These are phyloP conservation scores for Basidiobolus meristosporus DNA, from an alignment of 371 early-diverging fungal genomes.

Conservation along the genomic window DNA sequence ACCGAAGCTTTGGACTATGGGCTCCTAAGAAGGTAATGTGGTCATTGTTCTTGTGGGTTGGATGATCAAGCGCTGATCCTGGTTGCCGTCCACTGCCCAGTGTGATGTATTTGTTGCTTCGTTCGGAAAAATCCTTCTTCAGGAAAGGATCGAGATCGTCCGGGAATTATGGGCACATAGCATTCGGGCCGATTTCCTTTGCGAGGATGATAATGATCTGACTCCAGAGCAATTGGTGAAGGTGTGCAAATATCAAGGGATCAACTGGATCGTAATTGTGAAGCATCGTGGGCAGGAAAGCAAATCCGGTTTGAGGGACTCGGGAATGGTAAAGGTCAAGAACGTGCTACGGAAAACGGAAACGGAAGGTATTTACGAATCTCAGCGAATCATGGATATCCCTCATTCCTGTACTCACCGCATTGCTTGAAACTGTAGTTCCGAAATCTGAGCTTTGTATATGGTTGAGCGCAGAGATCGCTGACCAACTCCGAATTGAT, in stretches of 20 bases:
- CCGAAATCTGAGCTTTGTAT: conserved; percentile 24
- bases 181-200: conserved; percentile 53
- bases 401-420: conserved; percentile 6
- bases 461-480: conserved; percentile 43
- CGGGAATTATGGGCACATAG: conserved; percentile 52
- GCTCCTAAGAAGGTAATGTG: conserved; percentile 19
- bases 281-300: conserved; percentile 8
- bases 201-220: conserved; percentile 39
- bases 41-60: neutral
- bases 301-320: conserved; percentile 7
- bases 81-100: conserved; percentile 9
- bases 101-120: conserved; percentile 67
- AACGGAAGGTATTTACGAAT: conserved; percentile 19
- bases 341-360: conserved; percentile 45
- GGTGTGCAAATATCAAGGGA: conserved; percentile 42
- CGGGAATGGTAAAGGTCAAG: conserved; percentile 42
- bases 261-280: conserved; percentile 62
- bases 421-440: conserved; percentile 6
- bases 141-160: conserved; percentile 48
- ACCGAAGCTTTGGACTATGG: conserved; percentile 39
- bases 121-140: conserved; percentile 45
- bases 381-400: too few species aligned
- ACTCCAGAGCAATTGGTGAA: conserved; percentile 39
- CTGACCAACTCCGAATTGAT: conserved; percentile 38
- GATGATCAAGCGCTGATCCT: neutral